Percentiles rank a stretch among this genome's conserved stretches.
phyloP scores from a whole-genome alignment of 2,329 filamentous ascomycete species.

The Harringtonia lauricola region DNA sequence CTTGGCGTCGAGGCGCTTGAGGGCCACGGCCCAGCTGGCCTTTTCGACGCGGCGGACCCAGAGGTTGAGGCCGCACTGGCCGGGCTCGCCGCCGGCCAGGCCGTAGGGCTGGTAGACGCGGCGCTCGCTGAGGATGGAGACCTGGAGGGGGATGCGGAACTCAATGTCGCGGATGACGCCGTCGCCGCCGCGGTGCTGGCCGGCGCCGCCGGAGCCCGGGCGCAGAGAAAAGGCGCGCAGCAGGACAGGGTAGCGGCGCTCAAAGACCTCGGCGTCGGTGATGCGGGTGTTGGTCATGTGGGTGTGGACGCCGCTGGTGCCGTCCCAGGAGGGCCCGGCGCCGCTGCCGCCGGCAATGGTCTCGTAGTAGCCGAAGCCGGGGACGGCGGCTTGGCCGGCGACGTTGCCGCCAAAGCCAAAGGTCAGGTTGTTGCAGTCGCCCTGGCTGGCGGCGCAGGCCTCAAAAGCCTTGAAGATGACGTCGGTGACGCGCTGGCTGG shows the following conservation, averaged over 20 bases:
- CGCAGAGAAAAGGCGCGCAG: constrained; percentile 59
- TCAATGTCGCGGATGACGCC: constrained; percentile 73
- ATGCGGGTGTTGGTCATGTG: constrained; percentile 85
- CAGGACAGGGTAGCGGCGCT: constrained; percentile 64
- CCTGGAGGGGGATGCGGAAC: constrained; percentile 66
- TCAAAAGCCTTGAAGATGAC: constrained; percentile 72
- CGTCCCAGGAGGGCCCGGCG: constrained; percentile 62
- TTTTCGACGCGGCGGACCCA: constrained; percentile 70
- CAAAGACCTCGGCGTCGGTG: constrained; percentile 70
- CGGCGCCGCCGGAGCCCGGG: constrained; percentile 49
- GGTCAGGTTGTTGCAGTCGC: constrained; percentile 75
- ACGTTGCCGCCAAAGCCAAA: constrained; percentile 69
- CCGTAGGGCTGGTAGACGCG: constrained; percentile 72
- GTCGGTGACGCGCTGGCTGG: constrained; percentile 70
- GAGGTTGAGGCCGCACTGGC: constrained; percentile 67
- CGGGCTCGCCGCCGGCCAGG: constrained; percentile 71
- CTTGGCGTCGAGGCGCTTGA: constrained; percentile 20
- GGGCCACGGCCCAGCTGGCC: constrained; percentile 34
- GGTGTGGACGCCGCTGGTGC: constrained; percentile 65
- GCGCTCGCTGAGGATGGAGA: constrained; percentile 53
- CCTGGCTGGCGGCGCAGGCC: constrained; percentile 69
- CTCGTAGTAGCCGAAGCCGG: constrained; percentile 78
- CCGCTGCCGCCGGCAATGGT: constrained; percentile 71
- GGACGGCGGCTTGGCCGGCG: constrained; percentile 44
- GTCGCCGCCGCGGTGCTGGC: constrained; percentile 61